These are phyloP conservation scores for Tremella mesenterica DNA, from an alignment of 768 basidiomycete genomes.

Conservation along the genomic window DNA sequence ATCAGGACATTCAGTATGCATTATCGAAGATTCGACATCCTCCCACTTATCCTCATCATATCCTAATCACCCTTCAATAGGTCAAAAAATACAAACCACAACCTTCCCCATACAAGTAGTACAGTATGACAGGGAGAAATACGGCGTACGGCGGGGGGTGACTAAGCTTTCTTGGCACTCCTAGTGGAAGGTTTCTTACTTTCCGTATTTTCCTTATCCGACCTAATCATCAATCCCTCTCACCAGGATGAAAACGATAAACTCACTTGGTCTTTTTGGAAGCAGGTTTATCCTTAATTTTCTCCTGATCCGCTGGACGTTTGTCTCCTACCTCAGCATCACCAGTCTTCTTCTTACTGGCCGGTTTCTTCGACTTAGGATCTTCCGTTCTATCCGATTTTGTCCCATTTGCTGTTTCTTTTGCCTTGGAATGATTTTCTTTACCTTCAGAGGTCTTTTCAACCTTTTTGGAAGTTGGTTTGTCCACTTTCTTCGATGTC, in stretches of 20 bases:
- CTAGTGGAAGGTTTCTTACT: slow-evolving; percentile 31
- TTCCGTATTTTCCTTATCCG: slow-evolving; percentile 11
- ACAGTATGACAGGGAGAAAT: too few species aligned
- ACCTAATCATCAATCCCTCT: neutral
- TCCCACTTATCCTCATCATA: neutral
- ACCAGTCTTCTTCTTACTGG: slow-evolving; percentile 4
- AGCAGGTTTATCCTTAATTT: slow-evolving; percentile 21
- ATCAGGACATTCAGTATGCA: too few species aligned
- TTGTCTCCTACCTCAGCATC: slow-evolving; percentile 17
- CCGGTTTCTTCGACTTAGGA: slow-evolving; percentile 3
- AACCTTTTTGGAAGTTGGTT: slow-evolving; percentile 15
- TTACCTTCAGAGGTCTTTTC: slow-evolving; percentile 9
- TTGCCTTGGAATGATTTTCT: neutral
- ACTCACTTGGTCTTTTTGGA: slow-evolving; percentile 40
- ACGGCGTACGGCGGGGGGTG: too few species aligned
- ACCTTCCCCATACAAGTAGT: too few species aligned
- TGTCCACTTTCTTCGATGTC: slow-evolving; percentile 11
- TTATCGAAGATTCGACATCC: neutral
- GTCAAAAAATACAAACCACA: too few species aligned
- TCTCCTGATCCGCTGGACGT: neutral
- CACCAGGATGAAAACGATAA: neutral
- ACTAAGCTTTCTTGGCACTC: slow-evolving; percentile 15
- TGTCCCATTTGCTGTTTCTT: slow-evolving; percentile 2
- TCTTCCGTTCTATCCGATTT: slow-evolving; percentile 8
- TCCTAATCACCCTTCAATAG: neutral